A percentile compares a stretch with the other conserved stretches of the same genome.
phyloP scores from a whole-genome alignment of 1,139 yeast genomes.

The Suhomyces ambrosiae region DNA sequence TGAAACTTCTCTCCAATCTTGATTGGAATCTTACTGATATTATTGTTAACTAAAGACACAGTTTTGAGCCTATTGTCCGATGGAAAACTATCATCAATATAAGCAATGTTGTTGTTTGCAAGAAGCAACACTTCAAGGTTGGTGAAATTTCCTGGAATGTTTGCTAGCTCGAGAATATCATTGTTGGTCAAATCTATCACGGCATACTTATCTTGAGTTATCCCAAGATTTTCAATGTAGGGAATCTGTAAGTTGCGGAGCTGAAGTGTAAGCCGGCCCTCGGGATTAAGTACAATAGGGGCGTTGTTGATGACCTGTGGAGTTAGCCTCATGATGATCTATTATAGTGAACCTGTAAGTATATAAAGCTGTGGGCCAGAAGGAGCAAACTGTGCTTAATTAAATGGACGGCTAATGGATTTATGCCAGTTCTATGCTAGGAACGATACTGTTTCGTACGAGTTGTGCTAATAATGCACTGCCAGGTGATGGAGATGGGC shows the following conservation, averaged over 20 bases:
- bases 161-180: conserved; percentile 54
- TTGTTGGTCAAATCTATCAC: conserved; percentile 72
- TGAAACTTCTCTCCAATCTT: conserved; percentile 24
- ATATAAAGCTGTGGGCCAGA: not conserved
- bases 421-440: no score
- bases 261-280: conserved; percentile 37
- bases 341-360: not conserved
- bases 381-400: no score
- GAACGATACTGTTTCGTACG: no score
- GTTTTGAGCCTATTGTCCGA: conserved; percentile 40
- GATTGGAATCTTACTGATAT: conserved; percentile 40
- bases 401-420: no score
- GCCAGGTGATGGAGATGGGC: no score
- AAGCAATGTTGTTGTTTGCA: conserved; percentile 57
- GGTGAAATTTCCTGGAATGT: conserved; percentile 46
- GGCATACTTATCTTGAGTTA: conserved; percentile 41
- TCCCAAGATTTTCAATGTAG: conserved; percentile 38
- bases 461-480: no score
- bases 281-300: conserved; percentile 39
- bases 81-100: conserved; percentile 27
- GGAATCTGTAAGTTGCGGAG: conserved; percentile 39
- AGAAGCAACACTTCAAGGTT: conserved; percentile 55
- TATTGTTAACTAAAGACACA: conserved; percentile 57
- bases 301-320: conserved; percentile 35
- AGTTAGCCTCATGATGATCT: conserved; percentile 38